Evolutionary conservation across 306 rosid species (phyloP), one percentile per base, ranked within the genome.

Genomic region (Arachis hypogaea): DNA sequence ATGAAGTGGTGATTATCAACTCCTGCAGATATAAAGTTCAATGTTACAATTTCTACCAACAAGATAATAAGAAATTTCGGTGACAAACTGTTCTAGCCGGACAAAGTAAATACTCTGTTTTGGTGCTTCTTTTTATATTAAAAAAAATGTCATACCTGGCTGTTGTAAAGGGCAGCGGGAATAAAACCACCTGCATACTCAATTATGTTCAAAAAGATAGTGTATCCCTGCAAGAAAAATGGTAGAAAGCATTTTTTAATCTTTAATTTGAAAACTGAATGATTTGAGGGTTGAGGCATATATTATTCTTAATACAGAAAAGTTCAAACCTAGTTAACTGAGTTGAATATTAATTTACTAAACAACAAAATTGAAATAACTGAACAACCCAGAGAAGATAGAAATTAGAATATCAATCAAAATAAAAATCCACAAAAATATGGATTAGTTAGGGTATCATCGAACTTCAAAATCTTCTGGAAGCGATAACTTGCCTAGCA

Each of bases 81-180:
- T 75, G 56, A 59, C 44, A 66, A 56, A 66, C 61, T 60, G 73
- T 54, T 55, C 41, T 52, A 71, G 55, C 49, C 67, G 3, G 41
- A 12, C 49, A 52, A 55, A 42, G 56, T 16, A 33, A 71, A 16
- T 47, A 38, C 47, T 22, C 63, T 1, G 40, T 41, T 16, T 14
- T 51, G 7, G 45, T 56, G 43, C 47, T 60, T 60, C 67, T 44
- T 66, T 7, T 38, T 36, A 56, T 22, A 30, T 5, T 4, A 65
- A 75, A 42, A 11, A 5, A 38, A 11, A n/a, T 59, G 66, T 62
- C 22, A 71, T 89, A 94, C 99, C 99, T 94, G 99, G 79, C 74
- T 92, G 82, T 92, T 88, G 89, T 89, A 94, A 40, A 94, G 86
- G 65, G 86, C 30, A n/a, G 70, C 72, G 59, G 99, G 99, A 49